These are phyloP conservation scores for Diophrys appendiculata DNA, from an alignment of 73 alveolate genomes.

Conservation along the genomic window DNA sequence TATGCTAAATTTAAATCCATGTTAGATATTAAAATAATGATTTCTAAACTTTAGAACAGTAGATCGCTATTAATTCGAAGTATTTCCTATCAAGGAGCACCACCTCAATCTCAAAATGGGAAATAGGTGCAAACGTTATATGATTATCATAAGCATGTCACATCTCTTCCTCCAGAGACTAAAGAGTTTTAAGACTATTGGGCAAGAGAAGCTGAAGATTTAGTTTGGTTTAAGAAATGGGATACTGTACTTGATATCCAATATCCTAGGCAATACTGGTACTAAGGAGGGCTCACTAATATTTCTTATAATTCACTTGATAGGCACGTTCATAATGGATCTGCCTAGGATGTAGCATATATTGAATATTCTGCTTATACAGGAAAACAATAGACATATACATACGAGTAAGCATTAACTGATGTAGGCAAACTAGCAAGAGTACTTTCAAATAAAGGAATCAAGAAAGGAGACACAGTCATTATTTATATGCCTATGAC, in stretches of 20 bases:
- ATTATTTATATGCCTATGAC: conserved; percentile 72
- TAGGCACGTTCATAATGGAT: conserved; percentile 83
- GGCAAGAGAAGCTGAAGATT: conserved; percentile 27
- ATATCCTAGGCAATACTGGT: conserved; percentile 85
- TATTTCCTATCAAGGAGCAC: no score
- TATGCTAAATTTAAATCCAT: no score
- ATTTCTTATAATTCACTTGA: conserved; percentile 96
- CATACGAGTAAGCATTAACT: conserved; percentile 29
- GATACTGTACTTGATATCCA: conserved; percentile 56
- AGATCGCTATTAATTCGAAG: no score
- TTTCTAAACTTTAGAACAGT: no score
- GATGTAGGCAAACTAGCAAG: conserved; percentile 44
- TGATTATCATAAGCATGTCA: no score
- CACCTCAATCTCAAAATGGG: no score
- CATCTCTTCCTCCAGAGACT: no score
- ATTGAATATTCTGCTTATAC: conserved; percentile 49
- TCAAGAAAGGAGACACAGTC: conserved; percentile 59
- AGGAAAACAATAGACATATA: conserved; percentile 4
- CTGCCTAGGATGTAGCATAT: conserved; percentile 37
- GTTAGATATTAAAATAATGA: no score
- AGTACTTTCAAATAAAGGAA: conserved; percentile 51
- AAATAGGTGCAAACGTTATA: no score
- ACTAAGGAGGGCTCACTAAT: conserved; percentile 88
- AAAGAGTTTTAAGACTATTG: conserved; percentile 16
- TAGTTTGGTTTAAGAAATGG: conserved; percentile 40